These are phyloP conservation scores for Saturnispora quitensis DNA, from an alignment of 805 yeast genomes.

Conservation along the genomic window DNA sequence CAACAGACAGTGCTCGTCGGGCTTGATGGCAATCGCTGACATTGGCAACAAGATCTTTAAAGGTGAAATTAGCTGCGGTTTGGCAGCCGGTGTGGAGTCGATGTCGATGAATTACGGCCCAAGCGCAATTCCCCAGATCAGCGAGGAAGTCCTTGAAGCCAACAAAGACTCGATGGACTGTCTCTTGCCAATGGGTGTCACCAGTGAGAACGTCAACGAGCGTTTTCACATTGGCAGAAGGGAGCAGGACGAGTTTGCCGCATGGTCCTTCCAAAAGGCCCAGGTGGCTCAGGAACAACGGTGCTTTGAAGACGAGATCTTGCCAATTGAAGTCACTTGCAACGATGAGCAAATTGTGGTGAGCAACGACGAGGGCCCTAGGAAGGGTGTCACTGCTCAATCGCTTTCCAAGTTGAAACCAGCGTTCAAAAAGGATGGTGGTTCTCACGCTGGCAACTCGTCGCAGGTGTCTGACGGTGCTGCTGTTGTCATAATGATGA, in stretches of 20 bases:
- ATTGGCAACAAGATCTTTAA: slow-evolving; percentile 78
- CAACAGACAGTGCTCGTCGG: slow-evolving; percentile 94
- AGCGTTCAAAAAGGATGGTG: slow-evolving; percentile 76
- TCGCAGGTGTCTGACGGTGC: slow-evolving; percentile 97
- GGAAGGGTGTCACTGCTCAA: slow-evolving; percentile 74
- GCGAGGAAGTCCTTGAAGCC: slow-evolving; percentile 35
- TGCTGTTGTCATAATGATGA: slow-evolving; percentile 76
- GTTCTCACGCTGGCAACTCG: slow-evolving; percentile 93
- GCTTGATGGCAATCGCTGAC: slow-evolving; percentile 82
- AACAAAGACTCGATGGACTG: slow-evolving; percentile 56
- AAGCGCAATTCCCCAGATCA: slow-evolving; percentile 53
- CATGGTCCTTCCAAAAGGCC: slow-evolving; percentile 78
- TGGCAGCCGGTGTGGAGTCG: slow-evolving; percentile 90
- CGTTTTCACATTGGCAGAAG: slow-evolving; percentile 55
- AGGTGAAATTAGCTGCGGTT: slow-evolving; percentile 87
- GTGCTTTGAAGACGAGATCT: slow-evolving; percentile 77
- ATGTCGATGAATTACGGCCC: slow-evolving; percentile 91
- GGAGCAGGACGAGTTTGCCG: slow-evolving; percentile 85
- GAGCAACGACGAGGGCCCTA: slow-evolving; percentile 63
- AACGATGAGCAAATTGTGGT: slow-evolving; percentile 38
- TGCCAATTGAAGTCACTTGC: slow-evolving; percentile 61
- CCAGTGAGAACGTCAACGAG: slow-evolving; percentile 82
- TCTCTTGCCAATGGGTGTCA: slow-evolving; percentile 91
- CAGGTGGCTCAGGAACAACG: slow-evolving; percentile 62
- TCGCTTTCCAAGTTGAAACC: slow-evolving; percentile 71